Evolutionary conservation across 2,329 filamentous ascomycete species (phyloP).

Genomic region (Neodidymelliopsis sp.): DNA sequence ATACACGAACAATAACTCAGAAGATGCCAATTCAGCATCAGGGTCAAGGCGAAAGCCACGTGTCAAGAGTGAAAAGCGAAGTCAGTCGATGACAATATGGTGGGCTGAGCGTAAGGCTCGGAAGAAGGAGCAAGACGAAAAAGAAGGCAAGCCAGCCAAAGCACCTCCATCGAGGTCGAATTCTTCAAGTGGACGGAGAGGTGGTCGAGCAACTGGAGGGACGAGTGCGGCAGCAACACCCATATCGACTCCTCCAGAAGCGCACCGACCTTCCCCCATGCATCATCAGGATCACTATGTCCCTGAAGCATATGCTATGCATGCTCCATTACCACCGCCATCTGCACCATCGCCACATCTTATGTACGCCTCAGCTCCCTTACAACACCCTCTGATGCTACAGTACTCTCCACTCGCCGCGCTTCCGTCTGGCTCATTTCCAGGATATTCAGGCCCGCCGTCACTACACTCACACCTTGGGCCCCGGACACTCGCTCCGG

Average conservation of each 20-base stretch:
- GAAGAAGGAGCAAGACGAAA: conserved; percentile 44
- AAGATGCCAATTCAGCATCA: conserved; percentile 36
- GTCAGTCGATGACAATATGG: conserved; percentile 56
- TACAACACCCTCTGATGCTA: conserved; percentile 35
- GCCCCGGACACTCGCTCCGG: conserved; percentile 35
- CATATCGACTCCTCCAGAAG: conserved; percentile 26
- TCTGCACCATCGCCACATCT: conserved; percentile 31
- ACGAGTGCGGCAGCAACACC: conserved; percentile 28
- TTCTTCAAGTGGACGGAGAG: conserved; percentile 33
- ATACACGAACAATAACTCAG: conserved; percentile 39
- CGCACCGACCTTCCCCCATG: conserved; percentile 27
- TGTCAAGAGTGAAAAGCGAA: conserved; percentile 55
- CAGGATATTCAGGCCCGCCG: conserved; percentile 23
- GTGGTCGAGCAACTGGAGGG: conserved; percentile 29
- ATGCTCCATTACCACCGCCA: conserved; percentile 25
- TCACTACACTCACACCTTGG: conserved; percentile 23
- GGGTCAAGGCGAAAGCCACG: conserved; percentile 45
- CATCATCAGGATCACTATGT: conserved; percentile 27
- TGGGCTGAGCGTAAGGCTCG: conserved; percentile 55
- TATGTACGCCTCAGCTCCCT: conserved; percentile 28
- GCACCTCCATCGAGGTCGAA: conserved; percentile 32
- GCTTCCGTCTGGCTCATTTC: conserved; percentile 30
- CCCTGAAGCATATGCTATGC: conserved; percentile 29
- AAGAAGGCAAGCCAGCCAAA: conserved; percentile 32
- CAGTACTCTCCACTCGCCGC: conserved; percentile 40